These are phyloP conservation scores for Trametes pubescens DNA, from an alignment of 1,284 basidiomycete genomes.

Conservation along the genomic window DNA sequence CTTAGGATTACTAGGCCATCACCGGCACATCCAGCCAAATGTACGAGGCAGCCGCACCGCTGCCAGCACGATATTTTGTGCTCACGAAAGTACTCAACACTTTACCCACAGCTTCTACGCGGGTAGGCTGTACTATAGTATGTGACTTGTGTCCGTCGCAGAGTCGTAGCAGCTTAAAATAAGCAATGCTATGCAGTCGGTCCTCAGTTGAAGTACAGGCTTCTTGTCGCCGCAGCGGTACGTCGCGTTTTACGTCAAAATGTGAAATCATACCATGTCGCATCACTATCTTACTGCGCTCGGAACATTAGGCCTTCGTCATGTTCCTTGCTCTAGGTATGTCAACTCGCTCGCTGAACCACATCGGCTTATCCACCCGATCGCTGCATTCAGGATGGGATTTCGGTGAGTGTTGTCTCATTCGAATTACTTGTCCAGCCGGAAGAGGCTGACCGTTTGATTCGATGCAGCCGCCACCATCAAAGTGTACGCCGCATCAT, in stretches of 20 bases:
- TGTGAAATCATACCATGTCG: neutral
- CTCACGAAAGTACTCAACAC: neutral
- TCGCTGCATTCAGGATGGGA: neutral
- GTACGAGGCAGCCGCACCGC: neutral
- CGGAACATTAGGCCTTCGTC: neutral
- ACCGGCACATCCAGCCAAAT: neutral
- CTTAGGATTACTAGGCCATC: neutral
- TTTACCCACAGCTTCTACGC: conserved; percentile 3
- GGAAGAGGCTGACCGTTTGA: neutral
- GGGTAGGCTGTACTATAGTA: conserved; percentile 1
- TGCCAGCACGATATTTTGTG: neutral
- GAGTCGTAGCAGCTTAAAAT: neutral
- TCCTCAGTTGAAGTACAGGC: neutral
- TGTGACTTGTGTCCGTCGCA: neutral
- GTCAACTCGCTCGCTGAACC: too few relatives aligned
- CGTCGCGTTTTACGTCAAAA: neutral
- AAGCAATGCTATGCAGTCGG: neutral
- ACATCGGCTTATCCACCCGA: neutral
- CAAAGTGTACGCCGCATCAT: neutral
- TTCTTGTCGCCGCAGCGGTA: neutral
- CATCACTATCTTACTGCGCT: neutral
- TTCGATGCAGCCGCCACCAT: neutral
- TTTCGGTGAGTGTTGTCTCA: neutral
- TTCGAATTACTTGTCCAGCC: neutral
- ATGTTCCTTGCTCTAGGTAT: conserved; percentile 1